phyloP scores from a whole-genome alignment of 805 yeast genomes.

The Wickerhamomyces mucosus region DNA sequence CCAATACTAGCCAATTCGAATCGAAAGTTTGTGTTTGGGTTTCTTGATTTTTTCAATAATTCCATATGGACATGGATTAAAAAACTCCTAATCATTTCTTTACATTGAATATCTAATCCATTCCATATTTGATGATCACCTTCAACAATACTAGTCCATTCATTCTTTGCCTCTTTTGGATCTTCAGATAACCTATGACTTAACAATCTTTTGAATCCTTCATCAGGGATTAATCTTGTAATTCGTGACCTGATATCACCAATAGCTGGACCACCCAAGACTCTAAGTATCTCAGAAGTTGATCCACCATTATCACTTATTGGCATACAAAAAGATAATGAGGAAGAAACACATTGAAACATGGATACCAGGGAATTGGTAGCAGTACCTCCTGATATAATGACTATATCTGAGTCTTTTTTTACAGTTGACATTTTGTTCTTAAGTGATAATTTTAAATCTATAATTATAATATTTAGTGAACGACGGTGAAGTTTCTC shows the following conservation, averaged over 20 bases:
- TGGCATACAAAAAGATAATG: slow-evolving; percentile 57
- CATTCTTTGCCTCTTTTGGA: slow-evolving; percentile 42
- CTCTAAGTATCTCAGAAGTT: slow-evolving; percentile 77
- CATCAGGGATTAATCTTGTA: slow-evolving; percentile 58
- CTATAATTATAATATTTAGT: too few species aligned
- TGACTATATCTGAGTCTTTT: slow-evolving; percentile 19
- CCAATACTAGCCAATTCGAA: slow-evolving; percentile 80
- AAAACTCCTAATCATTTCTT: slow-evolving; percentile 69
- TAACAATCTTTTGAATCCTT: slow-evolving; percentile 27
- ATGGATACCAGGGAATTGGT: slow-evolving; percentile 66
- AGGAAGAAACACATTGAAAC: slow-evolving; percentile 35
- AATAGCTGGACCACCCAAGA: slow-evolving; percentile 90
- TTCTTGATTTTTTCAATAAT: slow-evolving; percentile 54
- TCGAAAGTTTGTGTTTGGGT: slow-evolving; percentile 47
- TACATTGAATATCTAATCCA: slow-evolving; percentile 42
- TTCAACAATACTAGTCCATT: slow-evolving; percentile 75
- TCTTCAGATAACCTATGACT: slow-evolving; percentile 43
- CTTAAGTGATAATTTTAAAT: too few species aligned
- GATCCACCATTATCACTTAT: slow-evolving; percentile 93
- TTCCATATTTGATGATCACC: slow-evolving; percentile 70
- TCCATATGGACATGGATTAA: slow-evolving; percentile 74
- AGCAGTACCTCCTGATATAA: slow-evolving; percentile 80
- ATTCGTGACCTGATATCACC: slow-evolving; percentile 85
- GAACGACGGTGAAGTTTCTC: too few species aligned
- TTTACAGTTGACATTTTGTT: not conserved